Base-by-base conservation (phyloP, 1,284 basidiomycete species). In the Leucoagaricus sp. region DNA sequence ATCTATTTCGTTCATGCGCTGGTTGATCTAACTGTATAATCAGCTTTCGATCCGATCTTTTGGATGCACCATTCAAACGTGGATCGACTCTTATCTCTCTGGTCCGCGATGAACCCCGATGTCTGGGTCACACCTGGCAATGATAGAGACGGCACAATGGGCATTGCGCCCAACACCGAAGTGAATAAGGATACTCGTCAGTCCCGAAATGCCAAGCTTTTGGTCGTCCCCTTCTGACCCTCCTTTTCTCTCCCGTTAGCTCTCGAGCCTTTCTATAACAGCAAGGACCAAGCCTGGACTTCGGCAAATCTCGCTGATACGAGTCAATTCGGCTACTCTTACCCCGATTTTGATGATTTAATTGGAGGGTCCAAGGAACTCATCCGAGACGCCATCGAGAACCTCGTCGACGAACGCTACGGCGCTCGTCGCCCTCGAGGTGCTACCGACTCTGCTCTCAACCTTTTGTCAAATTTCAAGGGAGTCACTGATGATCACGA, bases 1-100 rank as follows among this genome's bases (percentile, higher is more conserved):
- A 23, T 33, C 31, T 23, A 53, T 17, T 10, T 31, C 9, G 12
- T 17, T 21, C 3, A 19, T 10, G 15, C 40, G 25, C 29, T 23
- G 49, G 15, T n/a, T 12, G 44, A 21, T 21, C 13, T 13, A 19
- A 10, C 36, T 51, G 7, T 40, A 45, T n/a, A 21, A 25, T 51
- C 56, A 76, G 80, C 69, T 0, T 77, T 78, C 57, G 79, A 81
- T 58, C 78, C 78, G 0, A 75, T 80, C 53, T 81, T 81, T 69
- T 81, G 68, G 63, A 62, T 81, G 58, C 79, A 80, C 57, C 79
- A 81, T 58, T 59, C 65, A 53, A 77, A 81, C 42, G 75, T 79
- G 26, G 79, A 81, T 56, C 75, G 79, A 17, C 23, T 79, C 53
- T 65, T 78, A 19, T 70, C 77, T 5, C 63, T 81, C 25, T 81